Percentiles rank a stretch among this genome's conserved stretches.
Conservation (phyloP, 1,284 basidiomycete genomes). For the Xerocomus nothofagi region DNA sequence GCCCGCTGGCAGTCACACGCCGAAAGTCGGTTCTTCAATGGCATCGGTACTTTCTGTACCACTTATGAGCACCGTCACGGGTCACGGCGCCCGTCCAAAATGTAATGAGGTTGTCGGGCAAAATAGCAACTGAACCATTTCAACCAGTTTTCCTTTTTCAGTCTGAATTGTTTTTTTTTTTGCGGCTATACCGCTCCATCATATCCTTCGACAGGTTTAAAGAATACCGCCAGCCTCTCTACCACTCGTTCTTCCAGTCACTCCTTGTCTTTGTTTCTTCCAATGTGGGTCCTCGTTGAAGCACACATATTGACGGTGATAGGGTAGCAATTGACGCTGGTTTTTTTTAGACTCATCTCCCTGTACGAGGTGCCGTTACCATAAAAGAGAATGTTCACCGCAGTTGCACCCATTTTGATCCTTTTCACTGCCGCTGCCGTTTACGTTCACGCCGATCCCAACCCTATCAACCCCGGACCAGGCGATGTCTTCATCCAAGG, state of each 20-base stretch:
- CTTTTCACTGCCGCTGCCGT: conserved; percentile 42
- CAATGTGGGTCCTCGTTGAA: conserved; percentile 8
- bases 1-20: too few relatives aligned
- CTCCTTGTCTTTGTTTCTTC: conserved; percentile 5
- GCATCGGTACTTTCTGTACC: too few relatives aligned
- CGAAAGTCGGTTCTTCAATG: too few relatives aligned
- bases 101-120: conserved; percentile 4
- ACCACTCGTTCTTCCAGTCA: conserved; percentile 3
- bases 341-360: conserved; percentile 7
- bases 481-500: conserved; percentile 59
- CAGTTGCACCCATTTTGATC: conserved; percentile 37
- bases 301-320: not conserved
- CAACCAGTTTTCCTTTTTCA: too few relatives aligned
- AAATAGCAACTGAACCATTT: conserved; percentile 7
- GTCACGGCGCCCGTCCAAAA: conserved; percentile 1
- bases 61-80: too few relatives aligned
- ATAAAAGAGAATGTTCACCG: conserved; percentile 41
- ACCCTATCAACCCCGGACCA: conserved; percentile 56
- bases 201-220: not conserved
- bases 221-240: not conserved
- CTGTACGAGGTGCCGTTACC: not conserved
- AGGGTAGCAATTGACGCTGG: not conserved
- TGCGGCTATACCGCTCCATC: not conserved
- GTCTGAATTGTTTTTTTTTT: conserved; percentile 3
- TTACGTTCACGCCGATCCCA: conserved; percentile 48